Evolutionary conservation across 108 stramenopile genomes (phyloP).

Genomic region (Hondaea fermentalgiana): DNA sequence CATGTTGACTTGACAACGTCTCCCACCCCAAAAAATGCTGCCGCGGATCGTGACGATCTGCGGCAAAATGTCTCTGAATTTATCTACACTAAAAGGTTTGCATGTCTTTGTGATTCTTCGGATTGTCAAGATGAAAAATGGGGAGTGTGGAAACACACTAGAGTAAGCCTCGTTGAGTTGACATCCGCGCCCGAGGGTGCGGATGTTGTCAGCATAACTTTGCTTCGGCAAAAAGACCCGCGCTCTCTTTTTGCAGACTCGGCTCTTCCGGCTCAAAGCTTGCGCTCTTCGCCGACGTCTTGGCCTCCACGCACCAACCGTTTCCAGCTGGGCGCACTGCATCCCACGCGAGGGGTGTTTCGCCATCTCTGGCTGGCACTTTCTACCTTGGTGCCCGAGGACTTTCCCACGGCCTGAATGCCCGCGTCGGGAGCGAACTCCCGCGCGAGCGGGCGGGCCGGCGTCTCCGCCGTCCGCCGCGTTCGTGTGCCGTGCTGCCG

Average conservation of each 20-base stretch:
- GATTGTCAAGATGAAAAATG: not conserved
- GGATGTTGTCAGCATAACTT: not conserved
- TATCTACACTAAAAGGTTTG: too few species aligned
- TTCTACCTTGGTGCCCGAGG: constrained; percentile 14
- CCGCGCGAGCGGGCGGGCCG: not conserved
- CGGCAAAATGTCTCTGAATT: too few species aligned
- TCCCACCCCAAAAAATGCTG: too few species aligned
- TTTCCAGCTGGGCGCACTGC: not conserved
- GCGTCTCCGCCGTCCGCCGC: not conserved
- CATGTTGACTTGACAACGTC: too few species aligned
- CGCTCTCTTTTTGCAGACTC: not conserved
- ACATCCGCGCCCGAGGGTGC: not conserved
- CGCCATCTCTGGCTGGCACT: constrained; percentile 15
- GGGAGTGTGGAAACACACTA: constrained; percentile 11
- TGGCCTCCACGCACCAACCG: not conserved
- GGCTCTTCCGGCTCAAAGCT: not conserved
- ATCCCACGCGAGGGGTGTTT: not conserved
- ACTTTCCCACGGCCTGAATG: not conserved
- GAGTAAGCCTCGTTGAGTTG: constrained; percentile 22
- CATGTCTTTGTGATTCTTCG: too few species aligned
- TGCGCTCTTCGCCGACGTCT: not conserved
- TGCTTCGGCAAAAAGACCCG: constrained; percentile 9
- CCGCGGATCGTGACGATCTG: too few species aligned
- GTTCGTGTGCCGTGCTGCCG: not conserved
- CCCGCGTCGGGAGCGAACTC: not conserved